phyloP scores from a whole-genome alignment of 169 alveolate genomes.

The Toxoplasma gondii region DNA sequence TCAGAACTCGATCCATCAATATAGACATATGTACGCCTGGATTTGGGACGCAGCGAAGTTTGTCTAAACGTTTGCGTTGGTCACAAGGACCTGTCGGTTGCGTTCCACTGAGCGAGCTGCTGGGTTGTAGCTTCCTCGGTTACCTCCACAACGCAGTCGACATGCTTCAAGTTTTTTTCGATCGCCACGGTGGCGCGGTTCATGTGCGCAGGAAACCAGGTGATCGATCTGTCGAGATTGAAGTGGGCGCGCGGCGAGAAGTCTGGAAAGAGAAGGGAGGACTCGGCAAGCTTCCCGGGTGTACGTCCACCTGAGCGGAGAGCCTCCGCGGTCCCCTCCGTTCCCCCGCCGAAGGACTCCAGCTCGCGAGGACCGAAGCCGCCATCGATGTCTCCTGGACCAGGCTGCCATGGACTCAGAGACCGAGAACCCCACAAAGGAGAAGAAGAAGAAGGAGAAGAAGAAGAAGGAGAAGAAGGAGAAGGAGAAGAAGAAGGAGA shows the following conservation, averaged over 20 bases:
- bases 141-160: constrained; percentile 32
- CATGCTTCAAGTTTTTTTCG: neutral
- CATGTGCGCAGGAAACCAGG: constrained; percentile 40
- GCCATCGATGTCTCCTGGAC: constrained; percentile 16
- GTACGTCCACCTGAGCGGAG: neutral
- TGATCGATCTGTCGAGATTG: neutral
- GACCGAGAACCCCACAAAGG: neutral
- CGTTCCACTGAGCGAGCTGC: no score
- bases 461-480: neutral
- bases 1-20: no score
- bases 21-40: no score
- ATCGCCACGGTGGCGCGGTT: constrained; percentile 6
- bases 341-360: neutral
- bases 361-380: neutral
- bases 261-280: neutral
- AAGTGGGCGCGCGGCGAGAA: neutral
- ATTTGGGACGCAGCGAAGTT: no score
- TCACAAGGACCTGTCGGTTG: no score
- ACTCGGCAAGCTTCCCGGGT: neutral
- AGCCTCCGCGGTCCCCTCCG: neutral
- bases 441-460: neutral
- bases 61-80: no score
- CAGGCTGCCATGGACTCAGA: constrained; percentile 24
- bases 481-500: neutral
- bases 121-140: no score